Conservation (phyloP, 805 yeast species). For the Wilhelminamyces savonicus region DNA sequence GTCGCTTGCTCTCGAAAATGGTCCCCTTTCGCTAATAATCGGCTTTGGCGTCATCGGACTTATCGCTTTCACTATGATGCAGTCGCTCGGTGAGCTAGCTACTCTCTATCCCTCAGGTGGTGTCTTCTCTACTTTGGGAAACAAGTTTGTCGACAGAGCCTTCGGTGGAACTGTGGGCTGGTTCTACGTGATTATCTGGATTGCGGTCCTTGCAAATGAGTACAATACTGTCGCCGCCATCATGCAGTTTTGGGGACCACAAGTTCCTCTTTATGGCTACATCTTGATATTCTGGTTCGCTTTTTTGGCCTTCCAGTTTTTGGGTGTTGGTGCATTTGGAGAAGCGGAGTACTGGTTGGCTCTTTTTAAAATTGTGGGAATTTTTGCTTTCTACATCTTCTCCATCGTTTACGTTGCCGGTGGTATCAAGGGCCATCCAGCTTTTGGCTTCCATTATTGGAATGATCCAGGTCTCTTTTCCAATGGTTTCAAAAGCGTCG, state of each 20-base stretch:
- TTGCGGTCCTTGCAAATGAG: slow-evolving; percentile 49
- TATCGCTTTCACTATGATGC: slow-evolving; percentile 49
- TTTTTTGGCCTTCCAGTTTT: slow-evolving; percentile 43
- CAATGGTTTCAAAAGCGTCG: slow-evolving; percentile 49
- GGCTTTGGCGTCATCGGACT: slow-evolving; percentile 51
- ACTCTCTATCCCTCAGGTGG: slow-evolving; percentile 46
- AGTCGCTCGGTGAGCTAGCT: slow-evolving; percentile 50
- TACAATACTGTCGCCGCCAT: slow-evolving; percentile 49
- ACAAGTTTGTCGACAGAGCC: slow-evolving; percentile 46
- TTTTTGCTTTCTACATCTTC: slow-evolving; percentile 45
- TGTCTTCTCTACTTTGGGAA: slow-evolving; percentile 48
- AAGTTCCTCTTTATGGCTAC: slow-evolving; percentile 51
- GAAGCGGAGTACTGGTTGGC: slow-evolving; percentile 53
- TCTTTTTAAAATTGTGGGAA: slow-evolving; percentile 39
- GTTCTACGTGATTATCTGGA: slow-evolving; percentile 50
- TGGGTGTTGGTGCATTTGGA: slow-evolving; percentile 51
- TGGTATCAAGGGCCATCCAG: slow-evolving; percentile 30
- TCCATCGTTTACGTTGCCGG: slow-evolving; percentile 42
- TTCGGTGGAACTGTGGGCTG: slow-evolving; percentile 53
- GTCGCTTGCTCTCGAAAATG: slow-evolving; percentile 42
- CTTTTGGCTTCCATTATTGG: slow-evolving; percentile 40
- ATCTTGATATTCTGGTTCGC: slow-evolving; percentile 46
- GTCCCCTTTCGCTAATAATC: slow-evolving; percentile 47
- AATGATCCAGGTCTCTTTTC: slow-evolving; percentile 38
- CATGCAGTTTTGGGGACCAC: slow-evolving; percentile 43